Evolutionary conservation across 495 filamentous ascomycete species (phyloP).

Genomic region (Friedmanniomyces simplex): DNA sequence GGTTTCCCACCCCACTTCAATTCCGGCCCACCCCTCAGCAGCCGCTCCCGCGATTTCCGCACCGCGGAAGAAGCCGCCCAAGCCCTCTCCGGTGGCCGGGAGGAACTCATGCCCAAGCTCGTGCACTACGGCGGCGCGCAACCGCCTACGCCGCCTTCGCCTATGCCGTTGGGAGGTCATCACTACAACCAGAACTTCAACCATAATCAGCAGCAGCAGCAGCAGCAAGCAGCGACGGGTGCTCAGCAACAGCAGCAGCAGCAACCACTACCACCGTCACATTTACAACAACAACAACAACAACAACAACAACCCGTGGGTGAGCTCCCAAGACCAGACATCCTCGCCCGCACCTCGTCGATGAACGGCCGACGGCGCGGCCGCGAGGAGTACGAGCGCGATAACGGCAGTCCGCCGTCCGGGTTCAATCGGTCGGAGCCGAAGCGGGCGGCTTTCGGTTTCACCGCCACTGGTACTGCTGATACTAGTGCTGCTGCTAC

Average conservation of each 20-base stretch:
- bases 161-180: constrained; percentile 35
- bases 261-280: not conserved
- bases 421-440: constrained; percentile 33
- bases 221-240: not conserved
- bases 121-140: constrained; percentile 89
- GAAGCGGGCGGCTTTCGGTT: constrained; percentile 16
- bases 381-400: constrained; percentile 82
- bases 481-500: no score
- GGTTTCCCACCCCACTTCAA: constrained; percentile 41
- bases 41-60: constrained; percentile 73
- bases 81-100: constrained; percentile 78
- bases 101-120: constrained; percentile 82
- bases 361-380: constrained; percentile 40
- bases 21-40: constrained; percentile 22
- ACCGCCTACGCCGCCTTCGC: constrained; percentile 87
- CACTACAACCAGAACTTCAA: constrained; percentile 6
- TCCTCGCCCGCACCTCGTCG: constrained; percentile 28
- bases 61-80: constrained; percentile 92
- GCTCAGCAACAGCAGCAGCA: constrained; percentile 2
- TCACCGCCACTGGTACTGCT: not conserved
- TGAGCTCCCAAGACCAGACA: constrained; percentile 22
- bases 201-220: not conserved
- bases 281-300: no score
- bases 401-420: constrained; percentile 63
- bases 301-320: not conserved